These are phyloP conservation scores for Monosporascus sp. DNA, from an alignment of 2,329 filamentous ascomycete species.

Conservation along the genomic window DNA sequence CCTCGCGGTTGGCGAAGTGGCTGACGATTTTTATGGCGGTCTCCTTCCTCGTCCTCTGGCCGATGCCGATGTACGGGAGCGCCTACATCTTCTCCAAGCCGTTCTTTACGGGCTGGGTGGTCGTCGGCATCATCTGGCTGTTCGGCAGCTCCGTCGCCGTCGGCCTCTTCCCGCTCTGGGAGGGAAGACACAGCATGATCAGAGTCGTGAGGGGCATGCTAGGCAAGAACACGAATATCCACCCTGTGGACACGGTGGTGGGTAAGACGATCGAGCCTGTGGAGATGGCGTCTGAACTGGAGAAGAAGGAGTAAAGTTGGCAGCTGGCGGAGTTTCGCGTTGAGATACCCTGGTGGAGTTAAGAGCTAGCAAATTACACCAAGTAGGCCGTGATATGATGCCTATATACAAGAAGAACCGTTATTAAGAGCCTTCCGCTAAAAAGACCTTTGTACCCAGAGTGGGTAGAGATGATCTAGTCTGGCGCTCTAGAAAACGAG, in stretches of 20 bases:
- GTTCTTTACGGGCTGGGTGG: slow-evolving; percentile 77
- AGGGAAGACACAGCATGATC: slow-evolving; percentile 62
- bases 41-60: slow-evolving; percentile 31
- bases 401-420: no score
- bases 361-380: not conserved
- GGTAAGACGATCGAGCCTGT: slow-evolving; percentile 2
- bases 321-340: not conserved
- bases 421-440: no score
- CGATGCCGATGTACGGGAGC: slow-evolving; percentile 24
- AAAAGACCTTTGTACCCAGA: no score
- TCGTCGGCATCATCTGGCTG: slow-evolving; percentile 71
- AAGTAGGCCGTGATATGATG: no score
- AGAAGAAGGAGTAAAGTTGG: slow-evolving; percentile 5
- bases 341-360: not conserved
- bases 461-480: no score
- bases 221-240: slow-evolving; percentile 17
- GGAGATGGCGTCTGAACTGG: not conserved
- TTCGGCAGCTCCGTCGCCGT: slow-evolving; percentile 66
- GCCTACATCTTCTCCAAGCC: slow-evolving; percentile 27
- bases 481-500: no score
- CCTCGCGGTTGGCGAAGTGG: slow-evolving; percentile 6
- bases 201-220: slow-evolving; percentile 56
- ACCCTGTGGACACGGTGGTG: slow-evolving; percentile 1
- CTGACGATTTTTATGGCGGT: slow-evolving; percentile 59
- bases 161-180: slow-evolving; percentile 73